A percentile compares a stretch with the other conserved stretches of the same genome.
phyloP scores from a whole-genome alignment of 306 rosid species.

The Cicer cuneatum region DNA sequence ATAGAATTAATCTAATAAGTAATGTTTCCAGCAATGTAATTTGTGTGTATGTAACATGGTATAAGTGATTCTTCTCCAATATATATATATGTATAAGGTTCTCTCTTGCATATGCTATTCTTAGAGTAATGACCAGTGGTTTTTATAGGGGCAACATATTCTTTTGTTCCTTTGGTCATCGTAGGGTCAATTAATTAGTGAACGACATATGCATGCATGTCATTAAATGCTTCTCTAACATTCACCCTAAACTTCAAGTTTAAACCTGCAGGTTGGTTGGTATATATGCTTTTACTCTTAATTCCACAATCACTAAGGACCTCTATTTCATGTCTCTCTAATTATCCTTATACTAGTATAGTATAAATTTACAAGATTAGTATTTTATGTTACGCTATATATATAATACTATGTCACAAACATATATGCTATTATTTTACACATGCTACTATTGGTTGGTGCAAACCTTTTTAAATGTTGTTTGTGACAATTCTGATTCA shows the following conservation, averaged over 20 bases:
- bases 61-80: conserved; percentile 4
- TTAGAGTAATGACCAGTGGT: conserved; percentile 29
- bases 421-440: too few relatives aligned
- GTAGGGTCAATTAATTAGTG: conserved; percentile 23
- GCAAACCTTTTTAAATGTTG: too few relatives aligned
- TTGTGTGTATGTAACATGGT: conserved; percentile 2
- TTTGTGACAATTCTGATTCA: too few relatives aligned
- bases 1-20: too few relatives aligned
- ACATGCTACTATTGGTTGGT: too few relatives aligned
- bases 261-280: conserved; percentile 2
- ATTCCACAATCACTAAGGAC: too few relatives aligned
- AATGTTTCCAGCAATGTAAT: neutral
- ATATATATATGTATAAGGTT: neutral
- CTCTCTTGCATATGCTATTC: neutral
- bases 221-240: conserved; percentile 35
- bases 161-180: conserved; percentile 23
- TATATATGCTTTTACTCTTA: conserved; percentile 21
- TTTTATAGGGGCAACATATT: conserved; percentile 36
- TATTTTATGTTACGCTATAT: too few relatives aligned
- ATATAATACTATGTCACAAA: too few relatives aligned
- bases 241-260: conserved; percentile 1
- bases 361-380: too few relatives aligned
- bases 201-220: conserved; percentile 9
- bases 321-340: too few relatives aligned
- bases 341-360: too few relatives aligned